phyloP scores from a whole-genome alignment of 1,284 basidiomycete species.

The Cryptococcus wingfieldii region DNA sequence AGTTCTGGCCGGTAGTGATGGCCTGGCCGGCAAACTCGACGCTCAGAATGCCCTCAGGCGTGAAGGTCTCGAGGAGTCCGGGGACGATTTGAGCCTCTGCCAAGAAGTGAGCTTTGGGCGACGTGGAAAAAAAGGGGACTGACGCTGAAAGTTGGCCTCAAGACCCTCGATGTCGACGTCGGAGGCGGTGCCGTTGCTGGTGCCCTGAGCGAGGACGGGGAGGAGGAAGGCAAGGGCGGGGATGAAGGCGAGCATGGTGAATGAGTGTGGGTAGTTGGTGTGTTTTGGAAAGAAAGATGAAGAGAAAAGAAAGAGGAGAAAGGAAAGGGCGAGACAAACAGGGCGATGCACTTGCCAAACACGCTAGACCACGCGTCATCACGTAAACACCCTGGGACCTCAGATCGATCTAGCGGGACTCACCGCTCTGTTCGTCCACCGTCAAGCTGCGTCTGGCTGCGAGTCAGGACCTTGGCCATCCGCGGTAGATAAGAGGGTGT shows the following conservation, averaged over 20 bases:
- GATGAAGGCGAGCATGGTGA: slow-evolving; percentile 17
- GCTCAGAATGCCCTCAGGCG: slow-evolving; percentile 56
- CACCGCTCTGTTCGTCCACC: too few relatives aligned
- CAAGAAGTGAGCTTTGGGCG: background rate
- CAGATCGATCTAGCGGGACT: background rate
- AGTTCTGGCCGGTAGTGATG: slow-evolving; percentile 58
- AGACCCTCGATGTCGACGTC: slow-evolving; percentile 29
- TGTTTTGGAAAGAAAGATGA: background rate
- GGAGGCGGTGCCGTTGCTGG: slow-evolving; percentile 14
- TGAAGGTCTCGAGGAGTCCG: slow-evolving; percentile 56
- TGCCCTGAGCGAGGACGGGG: slow-evolving; percentile 16
- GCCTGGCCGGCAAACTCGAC: slow-evolving; percentile 53
- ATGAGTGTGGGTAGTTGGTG: background rate
- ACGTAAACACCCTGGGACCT: background rate
- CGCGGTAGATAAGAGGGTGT: too few relatives aligned
- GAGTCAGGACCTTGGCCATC: too few relatives aligned
- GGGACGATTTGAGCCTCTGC: slow-evolving; percentile 57
- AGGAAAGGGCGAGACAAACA: background rate
- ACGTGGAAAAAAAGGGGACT: slow-evolving; percentile 7
- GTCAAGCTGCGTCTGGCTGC: too few relatives aligned
- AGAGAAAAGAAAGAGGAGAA: background rate
- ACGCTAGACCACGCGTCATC: too few relatives aligned
- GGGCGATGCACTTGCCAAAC: background rate
- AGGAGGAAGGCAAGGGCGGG: slow-evolving; percentile 19
- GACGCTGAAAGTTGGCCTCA: slow-evolving; percentile 40